Evolutionary conservation across 768 basidiomycete genomes (phyloP).

Genomic region (Zangia roseola): DNA sequence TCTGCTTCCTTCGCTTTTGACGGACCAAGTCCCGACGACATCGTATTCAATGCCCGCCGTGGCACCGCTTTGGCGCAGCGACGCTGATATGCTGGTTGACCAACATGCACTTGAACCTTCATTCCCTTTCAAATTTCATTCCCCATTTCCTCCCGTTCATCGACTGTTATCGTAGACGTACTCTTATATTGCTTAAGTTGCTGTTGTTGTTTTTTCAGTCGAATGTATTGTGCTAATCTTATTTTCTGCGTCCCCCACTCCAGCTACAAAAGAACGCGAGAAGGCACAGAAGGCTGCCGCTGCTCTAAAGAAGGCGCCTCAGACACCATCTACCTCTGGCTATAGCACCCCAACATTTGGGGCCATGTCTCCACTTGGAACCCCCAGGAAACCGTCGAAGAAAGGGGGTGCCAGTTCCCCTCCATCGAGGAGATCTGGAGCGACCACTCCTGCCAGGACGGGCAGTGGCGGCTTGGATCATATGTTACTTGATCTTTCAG

Average conservation of each 20-base stretch:
- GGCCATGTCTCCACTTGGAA: constrained; percentile 40
- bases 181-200: constrained; percentile 19
- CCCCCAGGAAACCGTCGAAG: constrained; percentile 44
- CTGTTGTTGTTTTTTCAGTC: constrained; percentile 32
- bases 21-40: constrained; percentile 88
- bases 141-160: constrained; percentile 15
- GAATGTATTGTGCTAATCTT: constrained; percentile 39
- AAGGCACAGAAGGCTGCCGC: constrained; percentile 56
- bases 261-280: constrained; percentile 81
- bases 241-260: constrained; percentile 32
- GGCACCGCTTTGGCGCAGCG: constrained; percentile 61
- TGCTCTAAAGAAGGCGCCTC: constrained; percentile 42
- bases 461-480: constrained; percentile 44
- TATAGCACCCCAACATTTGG: constrained; percentile 41
- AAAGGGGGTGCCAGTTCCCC: constrained; percentile 34
- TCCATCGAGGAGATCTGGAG: constrained; percentile 37
- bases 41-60: constrained; percentile 76
- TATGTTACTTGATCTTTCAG: constrained; percentile 69
- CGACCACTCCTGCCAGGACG: constrained; percentile 41
- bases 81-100: constrained; percentile 17
- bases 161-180: constrained; percentile 29
- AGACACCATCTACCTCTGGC: constrained; percentile 37
- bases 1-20: constrained; percentile 64
- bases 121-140: constrained; percentile 3
- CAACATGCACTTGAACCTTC: constrained; percentile 2